Base-by-base conservation (phyloP, 108 stramenopile species). In the Asterionellopsis glacialis region DNA sequence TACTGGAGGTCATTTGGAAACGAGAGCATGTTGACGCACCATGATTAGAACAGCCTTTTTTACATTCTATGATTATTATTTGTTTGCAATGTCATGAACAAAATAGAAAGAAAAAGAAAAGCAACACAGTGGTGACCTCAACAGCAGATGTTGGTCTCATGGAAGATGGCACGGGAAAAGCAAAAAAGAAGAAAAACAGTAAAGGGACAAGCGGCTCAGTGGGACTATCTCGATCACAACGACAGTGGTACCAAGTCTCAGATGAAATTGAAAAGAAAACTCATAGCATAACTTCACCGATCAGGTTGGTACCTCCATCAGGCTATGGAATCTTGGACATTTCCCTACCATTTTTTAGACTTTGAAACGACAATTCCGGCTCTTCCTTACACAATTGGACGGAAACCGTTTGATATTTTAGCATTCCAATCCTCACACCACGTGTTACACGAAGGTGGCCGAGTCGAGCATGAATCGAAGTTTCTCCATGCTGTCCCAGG, bases 371-470 rank as follows among this genome's bases (percentile, higher is more conserved):
- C 63, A 15, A 42, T 62, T 16, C 71, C 79, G 1, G 63, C 68
- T 1, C 52, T 80, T 43, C 79, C 79, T 11, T 75, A 64, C 44
- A 74, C 68, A 43, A 39, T 53, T n/a, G 68, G 60, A 21, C 69
- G 63, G 68, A 47, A 62, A 27, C 79, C 79, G 6, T 80, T 72
- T 40, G 70, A 75, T 15, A 38, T 76, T 4, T 9, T 73, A 51
- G 71, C 74, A 3, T 80, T 76, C 51, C 79, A 80, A 40, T 80
- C 76, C 39, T 76, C 75, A 21, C 79, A 80, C 61, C 79, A 80
- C 58, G 66, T 58, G 5, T 5, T 77, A 24, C 23, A 70, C 28
- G 33, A 65, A 19, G 56, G 57, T 39, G 63, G 68, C 4, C 48
- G 40, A n/a, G 67, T 76, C 49, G 18, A 59, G 14, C 79, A 80